Evolutionary conservation across 371 early-diverging fungal species (phyloP).

Genomic region (Mycotypha africana): DNA sequence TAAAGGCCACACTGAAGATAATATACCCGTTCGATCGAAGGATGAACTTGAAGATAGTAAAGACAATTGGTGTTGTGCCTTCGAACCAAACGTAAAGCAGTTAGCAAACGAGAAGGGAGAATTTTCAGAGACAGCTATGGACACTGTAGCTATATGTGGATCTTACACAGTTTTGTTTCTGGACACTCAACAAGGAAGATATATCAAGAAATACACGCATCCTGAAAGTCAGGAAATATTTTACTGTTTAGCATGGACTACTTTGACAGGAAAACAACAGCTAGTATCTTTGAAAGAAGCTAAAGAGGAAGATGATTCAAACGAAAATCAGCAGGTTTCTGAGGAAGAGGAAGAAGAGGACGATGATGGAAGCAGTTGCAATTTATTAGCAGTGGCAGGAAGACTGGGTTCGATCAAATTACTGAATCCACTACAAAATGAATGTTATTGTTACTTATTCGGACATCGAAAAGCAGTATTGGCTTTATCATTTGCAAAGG

Average conservation of each 20-base stretch:
- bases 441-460: conserved; percentile 50
- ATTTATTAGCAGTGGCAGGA: conserved; percentile 49
- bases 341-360: neutral
- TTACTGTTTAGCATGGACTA: conserved; percentile 53
- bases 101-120: neutral
- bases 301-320: too few relatives aligned
- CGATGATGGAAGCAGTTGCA: conserved; percentile 21
- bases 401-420: conserved; percentile 54
- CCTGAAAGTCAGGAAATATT: conserved; percentile 47
- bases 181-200: conserved; percentile 40
- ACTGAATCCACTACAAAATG: conserved; percentile 45
- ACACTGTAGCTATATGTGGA: conserved; percentile 39
- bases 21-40: conserved; percentile 8
- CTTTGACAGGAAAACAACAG: conserved; percentile 10
- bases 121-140: conserved; percentile 4
- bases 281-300: too few relatives aligned
- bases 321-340: too few relatives aligned
- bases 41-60: conserved; percentile 8
- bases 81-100: conserved; percentile 16
- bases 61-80: conserved; percentile 41
- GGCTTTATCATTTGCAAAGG: conserved; percentile 40
- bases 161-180: conserved; percentile 45
- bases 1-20: conserved; percentile 16
- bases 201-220: conserved; percentile 53
- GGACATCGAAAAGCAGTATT: conserved; percentile 44